Percentiles rank a stretch among this genome's conserved stretches.
Conservation (phyloP, 495 filamentous ascomycete genomes). For the Annulohypoxylon moriforme region DNA sequence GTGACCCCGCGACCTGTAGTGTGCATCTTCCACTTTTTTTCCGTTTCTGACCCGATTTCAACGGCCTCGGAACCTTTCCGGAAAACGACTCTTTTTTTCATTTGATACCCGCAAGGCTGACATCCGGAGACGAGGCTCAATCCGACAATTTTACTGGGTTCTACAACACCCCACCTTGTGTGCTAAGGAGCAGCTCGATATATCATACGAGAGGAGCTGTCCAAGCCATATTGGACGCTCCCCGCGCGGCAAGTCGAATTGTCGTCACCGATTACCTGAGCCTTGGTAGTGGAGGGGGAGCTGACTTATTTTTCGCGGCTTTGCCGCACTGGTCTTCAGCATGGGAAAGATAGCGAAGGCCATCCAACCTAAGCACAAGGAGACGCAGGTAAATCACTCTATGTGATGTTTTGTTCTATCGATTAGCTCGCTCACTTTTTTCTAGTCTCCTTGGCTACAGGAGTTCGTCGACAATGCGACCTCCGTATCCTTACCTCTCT, state of each 20-base stretch:
- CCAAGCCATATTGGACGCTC: constrained; percentile 48
- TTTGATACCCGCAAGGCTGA: constrained; percentile 46
- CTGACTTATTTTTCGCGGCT: constrained; percentile 60
- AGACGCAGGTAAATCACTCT: constrained; percentile 80
- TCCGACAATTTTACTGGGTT: constrained; percentile 16
- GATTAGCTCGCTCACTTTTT: constrained; percentile 50
- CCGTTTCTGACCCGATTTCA: constrained; percentile 2
- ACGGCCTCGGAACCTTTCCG: constrained; percentile 24
- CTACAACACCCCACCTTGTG: constrained; percentile 29
- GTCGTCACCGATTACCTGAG: constrained; percentile 50
- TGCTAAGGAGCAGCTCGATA: constrained; percentile 25
- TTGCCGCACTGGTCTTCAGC: constrained; percentile 62
- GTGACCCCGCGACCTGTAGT: constrained; percentile 9
- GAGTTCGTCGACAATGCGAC: constrained; percentile 77
- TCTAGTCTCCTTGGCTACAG: constrained; percentile 86
- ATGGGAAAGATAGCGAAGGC: constrained; percentile 99
- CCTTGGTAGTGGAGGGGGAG: constrained; percentile 63
- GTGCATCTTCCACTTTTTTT: constrained; percentile 3
- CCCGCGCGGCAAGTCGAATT: constrained; percentile 50
- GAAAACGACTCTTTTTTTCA: constrained; percentile 30
- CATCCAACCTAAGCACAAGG: constrained; percentile 90
- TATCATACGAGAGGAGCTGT: constrained; percentile 40
- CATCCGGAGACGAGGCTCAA: constrained; percentile 44
- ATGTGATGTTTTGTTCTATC: constrained; percentile 33
- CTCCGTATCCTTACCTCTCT: constrained; percentile 75